These are phyloP conservation scores for Solanum paucissectum DNA, from an alignment of 257 asterid species.

Conservation along the genomic window DNA sequence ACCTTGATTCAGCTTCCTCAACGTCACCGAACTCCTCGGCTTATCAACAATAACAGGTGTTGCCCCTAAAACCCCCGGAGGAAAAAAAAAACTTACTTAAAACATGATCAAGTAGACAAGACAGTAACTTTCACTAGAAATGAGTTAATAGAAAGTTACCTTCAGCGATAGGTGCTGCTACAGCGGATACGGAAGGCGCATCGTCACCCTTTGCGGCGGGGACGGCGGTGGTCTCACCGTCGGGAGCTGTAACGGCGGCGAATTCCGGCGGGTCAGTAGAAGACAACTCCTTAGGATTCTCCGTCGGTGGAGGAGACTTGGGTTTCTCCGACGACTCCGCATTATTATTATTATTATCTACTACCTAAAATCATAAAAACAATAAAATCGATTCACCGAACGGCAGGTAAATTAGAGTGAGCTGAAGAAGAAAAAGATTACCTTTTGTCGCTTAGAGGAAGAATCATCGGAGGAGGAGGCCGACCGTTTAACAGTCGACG, in stretches of 20 bases:
- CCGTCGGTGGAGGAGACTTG: constrained; percentile 30
- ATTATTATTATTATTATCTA: constrained; percentile 19
- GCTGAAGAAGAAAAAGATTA: neutral
- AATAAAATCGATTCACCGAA: constrained; percentile 9
- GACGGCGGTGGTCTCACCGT: neutral
- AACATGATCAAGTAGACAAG: neutral
- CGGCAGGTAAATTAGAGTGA: neutral
- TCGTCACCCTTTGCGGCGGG: neutral
- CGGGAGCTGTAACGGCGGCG: constrained; percentile 9
- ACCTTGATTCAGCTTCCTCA: constrained; percentile 48
- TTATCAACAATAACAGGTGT: constrained; percentile 34
- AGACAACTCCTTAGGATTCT: constrained; percentile 50
- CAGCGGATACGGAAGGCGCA: constrained; percentile 12
- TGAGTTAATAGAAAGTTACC: neutral
- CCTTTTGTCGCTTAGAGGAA: constrained; percentile 78
- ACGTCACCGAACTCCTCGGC: constrained; percentile 39
- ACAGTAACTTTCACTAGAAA: neutral
- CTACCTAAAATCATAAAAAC: constrained; percentile 22
- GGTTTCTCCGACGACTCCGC: constrained; percentile 18
- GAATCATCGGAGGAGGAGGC: constrained; percentile 61
- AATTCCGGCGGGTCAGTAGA: constrained; percentile 48
- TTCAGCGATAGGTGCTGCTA: constrained; percentile 15
- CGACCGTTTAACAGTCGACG: constrained; percentile 63
- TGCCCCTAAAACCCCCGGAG: constrained; percentile 20
- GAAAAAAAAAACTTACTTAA: neutral